Evolutionary conservation across 192 early-diverging fungal species (phyloP).

Genomic region (Coemansia sp.): DNA sequence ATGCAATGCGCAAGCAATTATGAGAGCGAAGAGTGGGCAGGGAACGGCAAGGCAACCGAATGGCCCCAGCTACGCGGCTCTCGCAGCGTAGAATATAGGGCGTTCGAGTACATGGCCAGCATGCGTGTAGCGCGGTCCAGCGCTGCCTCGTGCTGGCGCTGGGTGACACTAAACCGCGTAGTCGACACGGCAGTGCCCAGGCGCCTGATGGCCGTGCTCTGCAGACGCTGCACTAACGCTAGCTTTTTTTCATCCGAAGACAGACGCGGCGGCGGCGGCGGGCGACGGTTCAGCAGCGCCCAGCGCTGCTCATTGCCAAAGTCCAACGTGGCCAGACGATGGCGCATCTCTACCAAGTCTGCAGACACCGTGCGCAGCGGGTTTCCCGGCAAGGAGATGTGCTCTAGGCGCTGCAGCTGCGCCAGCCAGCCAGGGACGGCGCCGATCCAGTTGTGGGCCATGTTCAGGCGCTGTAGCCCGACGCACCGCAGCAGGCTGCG

Average conservation of each 20-base stretch:
- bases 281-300: slow-evolving; percentile 29
- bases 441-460: slow-evolving; percentile 55
- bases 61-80: slow-evolving; percentile 50
- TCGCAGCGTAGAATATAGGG: slow-evolving; percentile 35
- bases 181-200: slow-evolving; percentile 41
- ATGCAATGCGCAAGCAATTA: background rate
- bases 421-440: slow-evolving; percentile 41
- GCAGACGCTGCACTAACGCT: slow-evolving; percentile 25
- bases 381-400: slow-evolving; percentile 36
- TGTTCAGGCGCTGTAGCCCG: slow-evolving; percentile 39
- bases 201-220: slow-evolving; percentile 29
- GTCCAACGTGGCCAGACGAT: slow-evolving; percentile 34
- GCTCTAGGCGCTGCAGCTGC: slow-evolving; percentile 28
- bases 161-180: slow-evolving; percentile 30
- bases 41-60: slow-evolving; percentile 28
- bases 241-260: slow-evolving; percentile 20
- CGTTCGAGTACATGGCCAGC: slow-evolving; percentile 29
- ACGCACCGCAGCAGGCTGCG: slow-evolving; percentile 14
- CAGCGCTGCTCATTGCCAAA: slow-evolving; percentile 28
- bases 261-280: slow-evolving; percentile 12
- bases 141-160: slow-evolving; percentile 45
- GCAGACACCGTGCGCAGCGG: slow-evolving; percentile 41
- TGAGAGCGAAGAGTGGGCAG: slow-evolving; percentile 1
- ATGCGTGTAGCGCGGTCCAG: slow-evolving; percentile 35
- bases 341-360: slow-evolving; percentile 49